Conservation (phyloP, 2,329 filamentous ascomycete species). For the Akanthomyces muscarius region DNA sequence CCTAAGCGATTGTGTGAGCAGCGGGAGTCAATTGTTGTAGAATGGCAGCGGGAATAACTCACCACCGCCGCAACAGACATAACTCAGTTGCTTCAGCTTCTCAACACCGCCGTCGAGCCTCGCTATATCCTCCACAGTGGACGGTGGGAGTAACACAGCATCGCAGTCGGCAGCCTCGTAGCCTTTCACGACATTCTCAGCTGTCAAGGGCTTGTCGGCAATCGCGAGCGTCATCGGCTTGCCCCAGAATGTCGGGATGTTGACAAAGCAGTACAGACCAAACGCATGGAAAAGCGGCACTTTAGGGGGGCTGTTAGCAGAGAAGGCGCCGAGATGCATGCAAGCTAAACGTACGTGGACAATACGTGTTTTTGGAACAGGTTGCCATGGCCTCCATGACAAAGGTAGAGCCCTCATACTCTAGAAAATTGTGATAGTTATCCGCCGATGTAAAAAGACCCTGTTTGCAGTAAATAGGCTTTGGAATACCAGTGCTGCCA, state of each 20-base stretch:
- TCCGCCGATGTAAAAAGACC: conserved; percentile 37
- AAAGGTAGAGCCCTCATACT: conserved; percentile 23
- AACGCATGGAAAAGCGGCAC: conserved; percentile 10
- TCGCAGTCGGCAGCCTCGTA: conserved; percentile 7
- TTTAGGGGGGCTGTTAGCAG: neutral
- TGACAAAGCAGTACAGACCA: conserved; percentile 4
- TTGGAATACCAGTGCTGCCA: conserved; percentile 44
- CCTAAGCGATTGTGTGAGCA: conserved; percentile 22
- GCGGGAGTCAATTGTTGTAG: neutral
- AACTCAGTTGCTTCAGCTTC: conserved; percentile 6
- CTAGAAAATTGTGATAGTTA: conserved; percentile 24
- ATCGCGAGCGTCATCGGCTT: conserved; percentile 1
- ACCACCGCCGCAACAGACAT: conserved; percentile 13
- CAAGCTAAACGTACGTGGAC: neutral
- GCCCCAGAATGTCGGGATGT: neutral
- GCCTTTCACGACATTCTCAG: neutral
- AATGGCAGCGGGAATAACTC: neutral
- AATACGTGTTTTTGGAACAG: neutral
- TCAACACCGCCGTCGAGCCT: neutral
- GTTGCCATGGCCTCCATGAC: conserved; percentile 9
- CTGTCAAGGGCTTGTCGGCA: conserved; percentile 7
- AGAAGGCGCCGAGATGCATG: neutral
- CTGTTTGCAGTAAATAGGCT: conserved; percentile 38
- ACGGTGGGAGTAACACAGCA: conserved; percentile 5
- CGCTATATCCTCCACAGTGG: conserved; percentile 17